A percentile compares a stretch with the other conserved stretches of the same genome.
These are phyloP conservation scores for Lipomyces lipofer DNA, from an alignment of 805 yeast genomes.

Conservation along the genomic window DNA sequence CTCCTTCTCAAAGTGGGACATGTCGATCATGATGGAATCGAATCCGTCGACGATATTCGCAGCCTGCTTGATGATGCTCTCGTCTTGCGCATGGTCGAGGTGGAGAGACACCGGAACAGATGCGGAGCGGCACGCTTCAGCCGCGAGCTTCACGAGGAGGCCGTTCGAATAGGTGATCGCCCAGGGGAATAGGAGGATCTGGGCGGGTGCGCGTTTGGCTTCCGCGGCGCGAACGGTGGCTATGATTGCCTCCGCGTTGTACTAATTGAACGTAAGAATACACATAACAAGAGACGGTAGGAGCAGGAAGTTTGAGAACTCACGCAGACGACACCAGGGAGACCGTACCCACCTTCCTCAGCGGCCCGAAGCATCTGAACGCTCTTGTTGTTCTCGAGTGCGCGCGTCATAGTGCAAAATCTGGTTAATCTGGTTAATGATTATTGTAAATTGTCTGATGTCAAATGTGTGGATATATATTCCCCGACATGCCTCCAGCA, in stretches of 20 bases:
- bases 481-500: no score
- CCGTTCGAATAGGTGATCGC: conserved; percentile 14
- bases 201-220: conserved; percentile 9
- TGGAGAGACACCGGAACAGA: conserved; percentile 10
- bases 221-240: conserved; percentile 15
- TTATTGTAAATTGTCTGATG: no score
- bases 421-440: not conserved
- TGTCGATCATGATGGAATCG: conserved; percentile 20
- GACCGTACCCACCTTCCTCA: conserved; percentile 12
- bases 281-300: no score
- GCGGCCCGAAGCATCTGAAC: conserved; percentile 14
- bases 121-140: conserved; percentile 7
- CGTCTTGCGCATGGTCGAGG: conserved; percentile 18
- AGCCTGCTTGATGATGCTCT: conserved; percentile 8
- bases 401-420: not conserved
- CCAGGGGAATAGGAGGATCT: conserved; percentile 14
- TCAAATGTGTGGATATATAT: no score
- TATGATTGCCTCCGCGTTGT: conserved; percentile 11
- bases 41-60: conserved; percentile 8
- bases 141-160: conserved; percentile 12
- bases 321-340: conserved; percentile 10
- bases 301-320: no score
- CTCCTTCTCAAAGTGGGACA: conserved; percentile 15
- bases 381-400: conserved; percentile 6
- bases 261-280: not conserved